Evolutionary conservation across 163 green algal genomes (phyloP).

Genomic region (Coccomyxa subellipsoidea): DNA sequence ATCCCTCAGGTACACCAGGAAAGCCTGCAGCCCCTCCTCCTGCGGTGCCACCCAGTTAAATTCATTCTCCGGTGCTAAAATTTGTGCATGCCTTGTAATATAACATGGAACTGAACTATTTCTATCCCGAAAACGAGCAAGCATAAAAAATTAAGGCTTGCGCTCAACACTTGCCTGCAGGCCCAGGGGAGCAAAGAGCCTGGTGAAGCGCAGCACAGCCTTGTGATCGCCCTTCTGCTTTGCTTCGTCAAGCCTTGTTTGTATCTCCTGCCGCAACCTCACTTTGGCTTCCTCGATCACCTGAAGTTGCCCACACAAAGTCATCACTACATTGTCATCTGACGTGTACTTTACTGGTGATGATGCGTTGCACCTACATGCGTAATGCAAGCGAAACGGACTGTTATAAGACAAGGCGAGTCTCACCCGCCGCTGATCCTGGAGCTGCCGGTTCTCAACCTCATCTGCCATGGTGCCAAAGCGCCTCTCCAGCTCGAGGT

Average conservation of each 20-base stretch:
- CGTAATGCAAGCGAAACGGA: too few relatives aligned
- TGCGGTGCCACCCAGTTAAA: conserved; percentile 22
- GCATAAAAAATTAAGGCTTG: too few relatives aligned
- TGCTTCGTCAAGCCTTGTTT: conserved; percentile 61
- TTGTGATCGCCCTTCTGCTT: conserved; percentile 59
- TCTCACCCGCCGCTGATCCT: conserved; percentile 40
- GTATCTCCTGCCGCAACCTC: conserved; percentile 68
- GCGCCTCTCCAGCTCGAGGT: conserved; percentile 73
- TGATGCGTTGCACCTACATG: too few relatives aligned
- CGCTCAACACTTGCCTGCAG: conserved; percentile 35
- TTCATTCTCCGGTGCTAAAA: not conserved
- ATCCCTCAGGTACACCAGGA: conserved; percentile 70
- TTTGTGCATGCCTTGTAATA: not conserved
- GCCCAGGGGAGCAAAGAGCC: conserved; percentile 77
- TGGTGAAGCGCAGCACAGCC: conserved; percentile 71
- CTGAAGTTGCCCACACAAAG: conserved; percentile 25
- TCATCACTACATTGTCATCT: too few relatives aligned
- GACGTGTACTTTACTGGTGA: too few relatives aligned
- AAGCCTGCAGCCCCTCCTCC: conserved; percentile 68
- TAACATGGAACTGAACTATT: too few relatives aligned
- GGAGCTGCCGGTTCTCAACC: conserved; percentile 47
- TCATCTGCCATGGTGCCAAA: conserved; percentile 24
- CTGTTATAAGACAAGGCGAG: too few relatives aligned
- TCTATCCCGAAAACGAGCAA: too few relatives aligned
- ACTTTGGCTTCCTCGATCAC: conserved; percentile 60